Evolutionary conservation across 805 yeast species (phyloP), one percentile per base, ranked within the genome.

Genomic region (Sugiyamaella marilandica): DNA sequence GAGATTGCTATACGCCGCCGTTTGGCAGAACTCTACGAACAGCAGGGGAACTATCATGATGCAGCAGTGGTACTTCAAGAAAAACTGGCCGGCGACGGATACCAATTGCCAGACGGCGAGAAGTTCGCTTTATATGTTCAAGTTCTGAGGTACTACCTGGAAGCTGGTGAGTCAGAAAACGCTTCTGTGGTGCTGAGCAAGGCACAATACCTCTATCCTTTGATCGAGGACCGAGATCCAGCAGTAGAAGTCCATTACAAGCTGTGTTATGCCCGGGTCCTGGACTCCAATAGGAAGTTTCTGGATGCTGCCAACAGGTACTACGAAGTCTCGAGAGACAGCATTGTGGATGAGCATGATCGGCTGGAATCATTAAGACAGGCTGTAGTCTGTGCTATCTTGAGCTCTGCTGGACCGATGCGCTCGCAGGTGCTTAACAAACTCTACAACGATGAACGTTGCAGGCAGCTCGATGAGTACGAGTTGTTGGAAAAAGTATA

Each of bases 361-460:
- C 44, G 64, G 4, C 35, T 58, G 18, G 49, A 46, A 13, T 61
- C 65, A 47, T 56, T 66, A 11, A 41, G 53, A n/a, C 61, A 62
- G 8, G 69, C 69, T 2, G 55, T 64, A 2, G 56, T 61, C 9
- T 63, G 68, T 16, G 62, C 66, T 2, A 51, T 66, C 1, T 54
- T 66, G 51, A 57, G 67, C 26, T 69, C 70, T 5, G 69, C 70
- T 1, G 70, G 70, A 1, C 70, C 69, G 0, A 52, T 55, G 13
- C 49, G 69, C 10, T 50, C 63, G 9, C 60, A 65, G 9, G 52
- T 64, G 18, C 53, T 66, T 10, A 51, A 61, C 3, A 52, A 58
- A 24, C 53, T 66, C 8, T 58, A 59, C 51, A 63, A 55, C 31
- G 70, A 66, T 55, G 69, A 64, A n/a, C 46, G 62, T 29, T 52